These are phyloP conservation scores for Colletotrichum cordylinicola DNA, from an alignment of 2,329 filamentous ascomycete genomes.

Conservation along the genomic window DNA sequence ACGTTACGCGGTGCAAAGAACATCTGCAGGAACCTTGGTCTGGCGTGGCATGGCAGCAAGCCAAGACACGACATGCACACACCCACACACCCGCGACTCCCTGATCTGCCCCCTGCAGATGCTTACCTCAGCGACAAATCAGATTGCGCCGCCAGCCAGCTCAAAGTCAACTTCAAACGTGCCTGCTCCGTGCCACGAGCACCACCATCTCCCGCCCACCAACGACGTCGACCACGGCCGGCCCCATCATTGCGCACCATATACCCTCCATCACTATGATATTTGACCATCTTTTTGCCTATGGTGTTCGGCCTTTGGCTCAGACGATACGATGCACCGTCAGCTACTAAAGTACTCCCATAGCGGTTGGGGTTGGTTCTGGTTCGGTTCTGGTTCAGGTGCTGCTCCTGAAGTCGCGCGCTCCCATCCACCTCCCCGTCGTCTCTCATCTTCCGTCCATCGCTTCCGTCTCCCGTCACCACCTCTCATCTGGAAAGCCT, in stretches of 20 bases:
- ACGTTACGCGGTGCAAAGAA: not conserved
- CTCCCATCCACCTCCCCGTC: not conserved
- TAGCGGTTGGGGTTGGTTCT: not conserved
- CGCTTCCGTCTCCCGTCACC: not conserved
- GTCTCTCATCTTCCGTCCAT: not conserved
- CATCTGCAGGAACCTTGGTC: not conserved
- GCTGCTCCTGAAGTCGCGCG: not conserved
- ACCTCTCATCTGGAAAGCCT: not conserved
- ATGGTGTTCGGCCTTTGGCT: not conserved
- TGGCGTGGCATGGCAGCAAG: not conserved
- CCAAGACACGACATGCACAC: not conserved
- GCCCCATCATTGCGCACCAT: conserved; percentile 9
- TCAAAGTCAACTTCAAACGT: conserved; percentile 49
- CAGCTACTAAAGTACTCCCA: not conserved
- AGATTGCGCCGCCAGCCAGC: conserved; percentile 28
- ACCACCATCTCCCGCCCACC: conserved; percentile 17
- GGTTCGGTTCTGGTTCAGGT: not conserved
- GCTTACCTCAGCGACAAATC: conserved; percentile 34
- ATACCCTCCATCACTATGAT: conserved; percentile 22
- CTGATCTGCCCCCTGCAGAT: conserved; percentile 23
- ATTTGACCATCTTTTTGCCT: not conserved
- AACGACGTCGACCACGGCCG: conserved; percentile 5
- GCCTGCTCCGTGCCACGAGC: conserved; percentile 32
- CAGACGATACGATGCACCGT: not conserved
- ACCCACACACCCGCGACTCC: conserved; percentile 18